Evolutionary conservation across 2,329 filamentous ascomycete species (phyloP).

Genomic region (Colletotrichum abscissum): DNA sequence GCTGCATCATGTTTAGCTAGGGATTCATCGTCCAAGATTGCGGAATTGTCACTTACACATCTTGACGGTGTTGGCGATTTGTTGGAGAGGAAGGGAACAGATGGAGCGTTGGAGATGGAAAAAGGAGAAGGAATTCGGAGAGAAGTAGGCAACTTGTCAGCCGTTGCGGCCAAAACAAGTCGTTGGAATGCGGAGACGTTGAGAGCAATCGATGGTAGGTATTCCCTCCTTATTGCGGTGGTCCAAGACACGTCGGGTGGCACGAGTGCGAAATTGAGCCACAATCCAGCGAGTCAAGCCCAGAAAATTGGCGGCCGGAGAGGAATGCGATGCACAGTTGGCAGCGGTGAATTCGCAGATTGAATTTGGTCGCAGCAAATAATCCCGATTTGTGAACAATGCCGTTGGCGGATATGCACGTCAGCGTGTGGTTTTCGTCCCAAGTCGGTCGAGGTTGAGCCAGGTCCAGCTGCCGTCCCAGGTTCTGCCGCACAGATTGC

Average conservation of each 20-base stretch:
- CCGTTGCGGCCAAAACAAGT: slow-evolving; percentile 7
- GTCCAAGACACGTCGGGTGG: background rate
- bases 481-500: slow-evolving; percentile 20
- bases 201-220: slow-evolving; percentile 17
- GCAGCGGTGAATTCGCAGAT: background rate
- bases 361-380: background rate
- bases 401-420: background rate
- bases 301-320: background rate
- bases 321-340: background rate
- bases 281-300: slow-evolving; percentile 22
- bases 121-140: background rate
- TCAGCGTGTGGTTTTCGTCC: slow-evolving; percentile 18
- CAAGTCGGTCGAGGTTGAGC: slow-evolving; percentile 16
- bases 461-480: slow-evolving; percentile 32
- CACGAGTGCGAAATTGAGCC: slow-evolving; percentile 19
- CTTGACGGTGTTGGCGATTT: slow-evolving; percentile 2
- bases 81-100: background rate
- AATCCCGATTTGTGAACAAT: background rate
- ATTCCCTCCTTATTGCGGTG: slow-evolving; percentile 17
- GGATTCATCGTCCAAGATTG: no score
- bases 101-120: background rate
- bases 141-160: background rate
- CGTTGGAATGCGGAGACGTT: slow-evolving; percentile 30
- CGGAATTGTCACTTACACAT: slow-evolving; percentile 31
- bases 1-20: slow-evolving; percentile 2